These are phyloP conservation scores for Suillus ampliporus DNA, from an alignment of 768 basidiomycete species.

Conservation along the genomic window DNA sequence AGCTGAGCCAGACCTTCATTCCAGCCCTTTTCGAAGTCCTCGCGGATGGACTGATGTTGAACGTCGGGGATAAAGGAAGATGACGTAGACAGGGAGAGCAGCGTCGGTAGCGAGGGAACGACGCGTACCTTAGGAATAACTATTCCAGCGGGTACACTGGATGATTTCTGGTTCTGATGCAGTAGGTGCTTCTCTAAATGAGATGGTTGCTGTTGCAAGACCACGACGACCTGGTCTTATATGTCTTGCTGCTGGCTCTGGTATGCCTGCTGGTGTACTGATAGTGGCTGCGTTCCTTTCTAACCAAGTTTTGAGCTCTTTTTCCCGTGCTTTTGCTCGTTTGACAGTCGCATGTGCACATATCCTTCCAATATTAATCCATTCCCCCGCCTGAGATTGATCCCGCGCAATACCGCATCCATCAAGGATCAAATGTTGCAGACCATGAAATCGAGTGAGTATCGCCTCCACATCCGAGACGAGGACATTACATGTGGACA, in stretches of 20 bases:
- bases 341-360: conserved; percentile 67
- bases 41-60: conserved; percentile 46
- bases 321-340: conserved; percentile 71
- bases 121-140: conserved; percentile 54
- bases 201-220: conserved; percentile 69
- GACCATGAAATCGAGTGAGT: conserved; percentile 50
- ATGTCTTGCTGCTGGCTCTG: conserved; percentile 20
- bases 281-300: conserved; percentile 36
- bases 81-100: conserved; percentile 56
- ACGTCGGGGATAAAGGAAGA: conserved; percentile 35
- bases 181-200: conserved; percentile 47
- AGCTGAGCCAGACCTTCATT: conserved; percentile 60
- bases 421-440: conserved; percentile 77
- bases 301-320: conserved; percentile 56
- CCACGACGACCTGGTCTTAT: conserved; percentile 58
- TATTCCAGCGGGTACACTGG: conserved; percentile 13
- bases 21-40: conserved; percentile 69
- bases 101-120: conserved; percentile 56
- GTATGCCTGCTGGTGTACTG: conserved; percentile 11
- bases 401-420: conserved; percentile 60
- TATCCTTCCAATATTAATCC: conserved; percentile 63
- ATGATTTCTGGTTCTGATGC: conserved; percentile 22
- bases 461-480: conserved; percentile 60
- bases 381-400: conserved; percentile 57
- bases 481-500: conserved; percentile 70